These are phyloP conservation scores for Iberis amara DNA, from an alignment of 441 rosid genomes.

Conservation along the genomic window DNA sequence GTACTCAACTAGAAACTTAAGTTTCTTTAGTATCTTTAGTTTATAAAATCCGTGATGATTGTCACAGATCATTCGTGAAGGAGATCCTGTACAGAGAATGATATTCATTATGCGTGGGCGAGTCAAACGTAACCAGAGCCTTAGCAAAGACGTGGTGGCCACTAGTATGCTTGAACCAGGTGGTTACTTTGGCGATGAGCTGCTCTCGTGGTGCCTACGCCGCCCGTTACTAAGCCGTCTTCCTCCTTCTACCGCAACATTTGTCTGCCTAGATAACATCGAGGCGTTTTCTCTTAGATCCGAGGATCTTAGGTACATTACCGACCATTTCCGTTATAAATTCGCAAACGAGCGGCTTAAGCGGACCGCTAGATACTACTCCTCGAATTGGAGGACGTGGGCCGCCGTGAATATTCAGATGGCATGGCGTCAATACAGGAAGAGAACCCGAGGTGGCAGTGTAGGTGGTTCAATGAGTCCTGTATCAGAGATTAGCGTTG, in stretches of 20 bases:
- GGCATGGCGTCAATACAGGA: constrained; percentile 48
- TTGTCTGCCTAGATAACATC: constrained; percentile 35
- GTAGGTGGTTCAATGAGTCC: constrained; percentile 31
- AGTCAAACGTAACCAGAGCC: constrained; percentile 40
- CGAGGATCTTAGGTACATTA: constrained; percentile 44
- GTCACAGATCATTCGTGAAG: constrained; percentile 52
- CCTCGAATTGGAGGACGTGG: constrained; percentile 65
- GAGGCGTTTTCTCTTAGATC: constrained; percentile 46
- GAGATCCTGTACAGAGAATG: constrained; percentile 63
- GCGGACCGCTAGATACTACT: constrained; percentile 51
- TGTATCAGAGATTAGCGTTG: constrained; percentile 26
- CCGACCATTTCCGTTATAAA: constrained; percentile 52
- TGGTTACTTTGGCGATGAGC: constrained; percentile 57
- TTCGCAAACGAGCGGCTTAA: constrained; percentile 43
- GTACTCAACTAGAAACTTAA: constrained; percentile 14
- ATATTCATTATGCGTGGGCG: constrained; percentile 45
- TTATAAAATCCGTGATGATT: constrained; percentile 11
- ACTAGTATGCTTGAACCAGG: constrained; percentile 48
- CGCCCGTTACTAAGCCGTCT: constrained; percentile 51
- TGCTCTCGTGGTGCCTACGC: constrained; percentile 58
- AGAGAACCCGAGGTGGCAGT: constrained; percentile 32
- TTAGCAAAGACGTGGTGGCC: constrained; percentile 49
- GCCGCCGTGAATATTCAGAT: constrained; percentile 57
- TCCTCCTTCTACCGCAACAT: constrained; percentile 59
- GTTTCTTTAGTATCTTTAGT: neutral